Conservation (phyloP, 768 basidiomycete genomes). For the Termitomyces sp. region DNA sequence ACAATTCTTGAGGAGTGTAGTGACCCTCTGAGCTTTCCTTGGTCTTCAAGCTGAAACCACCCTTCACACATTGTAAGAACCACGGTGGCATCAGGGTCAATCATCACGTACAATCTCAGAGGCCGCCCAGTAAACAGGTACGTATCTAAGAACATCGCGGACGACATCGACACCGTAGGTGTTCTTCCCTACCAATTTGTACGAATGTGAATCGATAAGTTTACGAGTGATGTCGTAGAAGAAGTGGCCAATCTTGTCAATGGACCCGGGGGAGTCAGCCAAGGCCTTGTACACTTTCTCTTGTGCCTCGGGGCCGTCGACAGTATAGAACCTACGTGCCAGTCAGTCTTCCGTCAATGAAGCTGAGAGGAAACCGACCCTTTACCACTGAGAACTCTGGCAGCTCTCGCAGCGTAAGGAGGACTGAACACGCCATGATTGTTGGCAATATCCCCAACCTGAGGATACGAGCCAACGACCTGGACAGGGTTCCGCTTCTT, state of each 20-base stretch:
- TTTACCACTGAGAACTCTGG: constrained; percentile 50
- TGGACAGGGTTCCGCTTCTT: constrained; percentile 19
- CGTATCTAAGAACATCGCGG: constrained; percentile 58
- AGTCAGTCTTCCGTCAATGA: constrained; percentile 2
- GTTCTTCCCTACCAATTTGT: constrained; percentile 51
- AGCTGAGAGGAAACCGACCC: constrained; percentile 39
- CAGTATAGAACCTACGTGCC: constrained; percentile 59
- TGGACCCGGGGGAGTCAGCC: constrained; percentile 40
- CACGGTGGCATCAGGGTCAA: not conserved
- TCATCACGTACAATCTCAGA: constrained; percentile 50
- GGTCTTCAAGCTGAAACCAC: constrained; percentile 69
- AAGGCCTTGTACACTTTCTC: constrained; percentile 46
- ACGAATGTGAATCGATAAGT: constrained; percentile 53
- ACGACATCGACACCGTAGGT: constrained; percentile 61
- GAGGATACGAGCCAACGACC: constrained; percentile 43
- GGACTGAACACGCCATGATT: constrained; percentile 40
- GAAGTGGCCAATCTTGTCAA: constrained; percentile 50
- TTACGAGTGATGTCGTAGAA: constrained; percentile 65
- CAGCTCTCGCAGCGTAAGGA: constrained; percentile 48
- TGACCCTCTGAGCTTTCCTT: constrained; percentile 48
- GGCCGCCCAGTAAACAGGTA: constrained; percentile 71
- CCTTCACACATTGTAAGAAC: constrained; percentile 34
- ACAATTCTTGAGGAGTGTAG: constrained; percentile 62
- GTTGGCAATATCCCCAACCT: constrained; percentile 51
- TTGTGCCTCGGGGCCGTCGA: constrained; percentile 47